Conservation (phyloP, 441 rosid genomes). For the Gossypium davidsonii region DNA sequence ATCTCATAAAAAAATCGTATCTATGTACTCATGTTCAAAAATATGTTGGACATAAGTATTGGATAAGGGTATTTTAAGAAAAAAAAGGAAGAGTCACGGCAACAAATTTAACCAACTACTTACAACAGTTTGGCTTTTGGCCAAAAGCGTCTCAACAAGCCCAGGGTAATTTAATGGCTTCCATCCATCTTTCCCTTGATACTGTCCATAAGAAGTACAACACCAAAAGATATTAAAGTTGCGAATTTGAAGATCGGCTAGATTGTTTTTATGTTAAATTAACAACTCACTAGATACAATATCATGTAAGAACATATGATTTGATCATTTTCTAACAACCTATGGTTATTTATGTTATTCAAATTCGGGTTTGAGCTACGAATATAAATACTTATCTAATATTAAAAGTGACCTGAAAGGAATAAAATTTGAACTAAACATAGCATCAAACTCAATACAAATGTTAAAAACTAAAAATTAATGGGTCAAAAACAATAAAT, state of each 20-base stretch:
- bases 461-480: neutral
- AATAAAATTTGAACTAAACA: neutral
- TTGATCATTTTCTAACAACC: neutral
- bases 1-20: too few relatives aligned
- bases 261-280: neutral
- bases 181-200: conserved; percentile 95
- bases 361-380: neutral
- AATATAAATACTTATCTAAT: neutral
- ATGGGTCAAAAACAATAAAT: neutral
- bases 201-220: conserved; percentile 37
- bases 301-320: neutral
- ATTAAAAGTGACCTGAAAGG: too few relatives aligned
- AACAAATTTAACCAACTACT: conserved; percentile 22
- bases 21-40: neutral
- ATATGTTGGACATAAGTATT: neutral
- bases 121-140: conserved; percentile 98
- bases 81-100: neutral
- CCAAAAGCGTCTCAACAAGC: conserved; percentile 78
- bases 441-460: neutral
- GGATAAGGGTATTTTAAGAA: neutral
- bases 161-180: conserved; percentile 77
- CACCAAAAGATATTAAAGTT: neutral
- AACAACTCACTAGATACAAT: neutral
- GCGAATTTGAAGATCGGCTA: neutral
- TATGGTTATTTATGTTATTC: neutral